Evolutionary conservation across 2,329 filamentous ascomycete species (phyloP).

Genomic region (Fusarium fujikuroi): DNA sequence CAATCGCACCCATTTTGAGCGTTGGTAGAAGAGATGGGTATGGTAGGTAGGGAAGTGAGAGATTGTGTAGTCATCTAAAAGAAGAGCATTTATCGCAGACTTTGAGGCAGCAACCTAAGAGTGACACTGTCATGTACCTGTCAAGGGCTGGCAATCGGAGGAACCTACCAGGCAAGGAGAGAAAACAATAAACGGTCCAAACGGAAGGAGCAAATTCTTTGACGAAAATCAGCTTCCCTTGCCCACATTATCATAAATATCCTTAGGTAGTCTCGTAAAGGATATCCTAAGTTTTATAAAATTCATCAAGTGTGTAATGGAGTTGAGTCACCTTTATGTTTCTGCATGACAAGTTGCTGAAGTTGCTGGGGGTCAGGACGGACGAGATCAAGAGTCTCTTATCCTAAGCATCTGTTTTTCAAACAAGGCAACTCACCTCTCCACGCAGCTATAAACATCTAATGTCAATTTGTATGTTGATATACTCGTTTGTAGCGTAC

Average conservation of each 20-base stretch:
- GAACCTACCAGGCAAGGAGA: background rate
- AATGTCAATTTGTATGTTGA: background rate
- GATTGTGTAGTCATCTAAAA: background rate
- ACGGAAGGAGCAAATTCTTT: background rate
- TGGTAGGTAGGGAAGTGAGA: no score
- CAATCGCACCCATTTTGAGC: slow-evolving; percentile 7
- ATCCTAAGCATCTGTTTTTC: background rate
- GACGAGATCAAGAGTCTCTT: background rate
- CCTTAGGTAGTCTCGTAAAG: background rate
- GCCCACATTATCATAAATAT: background rate
- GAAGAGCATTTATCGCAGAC: background rate
- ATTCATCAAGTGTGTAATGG: background rate
- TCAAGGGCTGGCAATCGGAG: slow-evolving; percentile 2
- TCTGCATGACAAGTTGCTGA: background rate
- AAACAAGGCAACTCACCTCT: background rate
- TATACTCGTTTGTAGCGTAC: background rate
- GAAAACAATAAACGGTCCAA: background rate
- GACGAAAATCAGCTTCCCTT: background rate
- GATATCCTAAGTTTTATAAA: background rate
- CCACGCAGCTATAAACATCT: background rate
- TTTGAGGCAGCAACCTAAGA: slow-evolving; percentile 14
- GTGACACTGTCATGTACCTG: slow-evolving; percentile 24
- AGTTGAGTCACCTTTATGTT: background rate
- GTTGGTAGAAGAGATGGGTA: background rate
- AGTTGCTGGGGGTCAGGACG: background rate